Base-by-base conservation (phyloP, 129 eudicot species). In the Glebionis coronaria region DNA sequence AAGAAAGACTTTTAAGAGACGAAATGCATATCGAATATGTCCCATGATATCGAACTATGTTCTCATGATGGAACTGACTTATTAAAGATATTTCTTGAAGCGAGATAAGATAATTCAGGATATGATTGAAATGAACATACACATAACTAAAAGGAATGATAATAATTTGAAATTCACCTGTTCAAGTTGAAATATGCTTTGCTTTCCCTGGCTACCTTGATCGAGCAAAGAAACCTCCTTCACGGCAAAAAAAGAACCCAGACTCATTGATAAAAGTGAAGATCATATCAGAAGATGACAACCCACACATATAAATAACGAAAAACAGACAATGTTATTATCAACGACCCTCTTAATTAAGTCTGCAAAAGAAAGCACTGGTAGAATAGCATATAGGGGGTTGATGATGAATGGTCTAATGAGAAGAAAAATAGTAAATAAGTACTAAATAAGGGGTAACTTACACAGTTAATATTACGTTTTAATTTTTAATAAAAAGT, bases 181-280 rank as follows among this genome's bases (percentile, higher is more conserved):
- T 76, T 91, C 88, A 61, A 91, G 95, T 69, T 82, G 90, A 28
- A 15, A 59, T 56, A 91, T 72, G 59, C 94, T 83, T 79, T 90
- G 92, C 78, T 68, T 81, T 72, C 88, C 93, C 66, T 81, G 85
- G 64, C 66, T 73, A 28, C 85, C 93, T 72, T 79, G 82, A 58
- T 91, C 88, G 68, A 83, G 86, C 79, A 87, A 79, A 61, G 90
- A 87, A 49, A 87, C 95, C 72, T 91, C 97, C 85, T 91, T 91
- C 51, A 91, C 97, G 63, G 97, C 95, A n/a, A 75, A 91, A 87
- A 73, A 87, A 87, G 63, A 72, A 44, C 31, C 95, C 97, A 58
- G n/a, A n/a, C n/a, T n/a, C n/a, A n/a, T n/a, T n/a, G n/a, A n/a
- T n/a, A n/a, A n/a, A n/a, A n/a, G n/a, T n/a, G n/a, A n/a, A n/a